These are phyloP conservation scores for Leptodontidium sp. DNA, from an alignment of 2,329 filamentous ascomycete species.

Conservation along the genomic window DNA sequence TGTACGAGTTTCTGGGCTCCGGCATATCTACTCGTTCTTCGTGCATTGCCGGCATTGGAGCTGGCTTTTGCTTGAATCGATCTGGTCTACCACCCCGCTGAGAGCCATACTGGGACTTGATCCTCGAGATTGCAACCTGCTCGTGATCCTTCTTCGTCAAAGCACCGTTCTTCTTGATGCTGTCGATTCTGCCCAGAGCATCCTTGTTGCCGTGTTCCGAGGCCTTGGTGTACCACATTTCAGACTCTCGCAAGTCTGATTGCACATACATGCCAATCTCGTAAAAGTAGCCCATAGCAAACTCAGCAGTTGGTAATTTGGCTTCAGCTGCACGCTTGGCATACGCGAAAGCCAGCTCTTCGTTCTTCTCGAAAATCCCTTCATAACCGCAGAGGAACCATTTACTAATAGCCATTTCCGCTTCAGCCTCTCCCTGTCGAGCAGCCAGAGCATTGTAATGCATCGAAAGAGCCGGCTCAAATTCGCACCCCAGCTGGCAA, in stretches of 20 bases:
- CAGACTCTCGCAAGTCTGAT: slow-evolving; percentile 83
- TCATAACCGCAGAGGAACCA: slow-evolving; percentile 99
- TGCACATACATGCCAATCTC: slow-evolving; percentile 93
- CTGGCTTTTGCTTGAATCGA: slow-evolving; percentile 59
- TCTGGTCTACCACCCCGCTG: slow-evolving; percentile 69
- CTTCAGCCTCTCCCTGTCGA: slow-evolving; percentile 90
- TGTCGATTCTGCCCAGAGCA: slow-evolving; percentile 81
- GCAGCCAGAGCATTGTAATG: slow-evolving; percentile 96
- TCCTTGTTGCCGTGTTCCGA: slow-evolving; percentile 93
- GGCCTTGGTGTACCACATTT: slow-evolving; percentile 89
- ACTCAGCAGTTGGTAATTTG: slow-evolving; percentile 89
- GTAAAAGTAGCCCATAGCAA: slow-evolving; percentile 96
- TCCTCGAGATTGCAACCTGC: slow-evolving; percentile 85
- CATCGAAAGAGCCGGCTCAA: slow-evolving; percentile 88
- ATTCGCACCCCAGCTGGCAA: slow-evolving; percentile 91
- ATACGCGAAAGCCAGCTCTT: slow-evolving; percentile 90
- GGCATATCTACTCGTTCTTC: slow-evolving; percentile 43
- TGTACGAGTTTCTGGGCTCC: slow-evolving; percentile 37
- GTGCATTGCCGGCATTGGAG: slow-evolving; percentile 43
- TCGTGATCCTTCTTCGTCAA: slow-evolving; percentile 93
- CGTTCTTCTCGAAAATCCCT: slow-evolving; percentile 91
- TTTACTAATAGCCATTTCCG: slow-evolving; percentile 94
- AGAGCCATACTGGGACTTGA: slow-evolving; percentile 82
- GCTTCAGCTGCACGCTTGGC: slow-evolving; percentile 84
- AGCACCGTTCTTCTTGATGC: slow-evolving; percentile 81